Evolutionary conservation across 2,329 filamentous ascomycete species (phyloP), one percentile per base, ranked within the genome.

Genomic region (Chrysosporium keratinophilum): DNA sequence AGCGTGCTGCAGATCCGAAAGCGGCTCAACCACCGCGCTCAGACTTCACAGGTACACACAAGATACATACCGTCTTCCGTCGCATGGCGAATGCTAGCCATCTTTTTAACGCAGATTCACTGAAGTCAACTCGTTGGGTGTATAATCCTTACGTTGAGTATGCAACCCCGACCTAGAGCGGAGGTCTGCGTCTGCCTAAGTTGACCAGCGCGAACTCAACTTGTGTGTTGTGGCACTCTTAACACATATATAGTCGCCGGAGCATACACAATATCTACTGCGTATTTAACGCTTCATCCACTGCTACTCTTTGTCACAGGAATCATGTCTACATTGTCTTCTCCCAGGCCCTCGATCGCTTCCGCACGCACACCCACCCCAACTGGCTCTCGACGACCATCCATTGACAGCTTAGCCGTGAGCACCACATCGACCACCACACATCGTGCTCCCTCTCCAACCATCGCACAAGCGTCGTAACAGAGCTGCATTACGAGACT

Each of bases 401-500:
- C 86, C 35, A 76, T 87, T 67, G 85, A 90, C 61, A 72, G 72
- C 54, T 56, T 56, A 60, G 62, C 57, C 60, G 72, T 70, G 80
- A 61, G 23, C 23, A 28, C 23, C 23, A 28, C 23, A 28, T 28
- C 23, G 3, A 28, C 23, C 7, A 3, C 23, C 23, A 28, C 23
- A 7, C 23, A 28, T 28, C 23, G 23, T 7, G 23, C 23, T 7
- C 52, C 69, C 40, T 69, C 70, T 34, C 68, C 69, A 15, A 65
- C 65, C 33, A 44, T 64, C 44, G 61, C 64, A 39, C 63, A 64
- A n/a, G 17, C 77, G 80, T 54, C 78, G 85, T 57, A 95, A 95
- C 71, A 86, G 91, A 59, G 82, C 85, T 54, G 91, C 91, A 5
- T 78, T 97, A 17, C 85, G 91, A 63, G 89, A 96, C 66, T 97